Evolutionary conservation across 768 basidiomycete genomes (phyloP), one percentile per base, ranked within the genome.

Genomic region (Mycena filopes): DNA sequence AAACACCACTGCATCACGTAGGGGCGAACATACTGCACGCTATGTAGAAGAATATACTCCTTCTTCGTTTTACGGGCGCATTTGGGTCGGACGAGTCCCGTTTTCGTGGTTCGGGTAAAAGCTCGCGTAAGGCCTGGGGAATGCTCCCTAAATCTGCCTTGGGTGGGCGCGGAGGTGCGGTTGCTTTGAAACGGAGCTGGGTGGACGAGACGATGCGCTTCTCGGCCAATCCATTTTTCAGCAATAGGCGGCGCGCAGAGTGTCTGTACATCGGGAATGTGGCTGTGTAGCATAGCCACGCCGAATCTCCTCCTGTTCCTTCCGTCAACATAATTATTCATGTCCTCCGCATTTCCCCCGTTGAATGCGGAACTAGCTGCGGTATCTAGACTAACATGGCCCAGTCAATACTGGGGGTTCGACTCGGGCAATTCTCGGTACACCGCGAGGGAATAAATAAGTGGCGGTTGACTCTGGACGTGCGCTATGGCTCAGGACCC

Each of bases 101-200:
- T 55, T 68, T 49, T 43, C 26, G 68, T 8, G 45, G 26, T 18
- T 47, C 21, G 4, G 68, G 63, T 3, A 69, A 51, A 15, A 69
- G 55, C 31, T 69, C 68, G 33, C 68, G 60, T 25, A 69, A 15
- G 15, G 63, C 41, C 5, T 47, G 55, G 4, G 60, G 55, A 26
- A 69, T 69, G 55, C 68, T 69, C 29, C 40, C 36, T 4, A 69
- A 23, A 60, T 69, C 68, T 38, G 68, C 68, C 21, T 56, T 53
- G 18, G 60, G 63, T 7, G 58, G 64, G 25, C 42, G 16, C 5
- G 68, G 63, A 42, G 68, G 63, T 7, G 64, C 21, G 15, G 55
- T 63, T 31, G 68, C 63, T 20, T 69, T 58, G 60, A 62, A 63
- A 15, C 68, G 68, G 28, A 61, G 46, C 47, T 68, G 67, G 16